Conservation (phyloP, 495 filamentous ascomycete species). For the Astrothelium macrocarpum region DNA sequence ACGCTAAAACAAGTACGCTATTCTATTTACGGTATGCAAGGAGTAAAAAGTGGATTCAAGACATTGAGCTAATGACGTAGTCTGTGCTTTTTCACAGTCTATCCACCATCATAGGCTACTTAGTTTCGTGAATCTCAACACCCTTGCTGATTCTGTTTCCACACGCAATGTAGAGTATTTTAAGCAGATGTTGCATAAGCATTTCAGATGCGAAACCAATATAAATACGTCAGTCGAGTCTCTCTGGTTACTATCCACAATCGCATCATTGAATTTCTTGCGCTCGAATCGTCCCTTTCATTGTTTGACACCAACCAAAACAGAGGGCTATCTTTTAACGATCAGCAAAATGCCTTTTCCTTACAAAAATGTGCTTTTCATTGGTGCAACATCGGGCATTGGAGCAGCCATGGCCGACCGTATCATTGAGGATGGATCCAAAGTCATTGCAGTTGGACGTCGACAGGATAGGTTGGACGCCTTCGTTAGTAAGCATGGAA, state of each 20-base stretch:
- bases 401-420: slow-evolving; percentile 55
- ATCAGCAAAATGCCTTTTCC: slow-evolving; percentile 17
- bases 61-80: too few relatives aligned
- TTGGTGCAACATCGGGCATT: slow-evolving; percentile 66
- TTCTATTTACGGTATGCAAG: background rate
- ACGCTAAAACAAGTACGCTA: background rate
- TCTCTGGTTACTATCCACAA: too few relatives aligned
- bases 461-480: slow-evolving; percentile 55
- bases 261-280: too few relatives aligned
- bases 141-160: too few relatives aligned
- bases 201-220: too few relatives aligned
- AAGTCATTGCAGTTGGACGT: slow-evolving; percentile 58
- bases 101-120: too few relatives aligned
- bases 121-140: too few relatives aligned
- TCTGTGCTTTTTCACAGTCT: too few relatives aligned
- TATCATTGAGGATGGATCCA: slow-evolving; percentile 49
- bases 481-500: slow-evolving; percentile 50
- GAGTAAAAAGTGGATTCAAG: too few relatives aligned
- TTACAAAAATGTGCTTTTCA: slow-evolving; percentile 60
- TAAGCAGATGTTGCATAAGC: too few relatives aligned
- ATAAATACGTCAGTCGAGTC: too few relatives aligned
- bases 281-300: background rate
- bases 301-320: background rate
- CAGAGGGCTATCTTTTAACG: background rate
- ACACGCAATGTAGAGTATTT: too few relatives aligned